Evolutionary conservation across 2,329 filamentous ascomycete genomes (phyloP), one percentile per base, ranked within the genome.

Genomic region (Fusarium lateritium): DNA sequence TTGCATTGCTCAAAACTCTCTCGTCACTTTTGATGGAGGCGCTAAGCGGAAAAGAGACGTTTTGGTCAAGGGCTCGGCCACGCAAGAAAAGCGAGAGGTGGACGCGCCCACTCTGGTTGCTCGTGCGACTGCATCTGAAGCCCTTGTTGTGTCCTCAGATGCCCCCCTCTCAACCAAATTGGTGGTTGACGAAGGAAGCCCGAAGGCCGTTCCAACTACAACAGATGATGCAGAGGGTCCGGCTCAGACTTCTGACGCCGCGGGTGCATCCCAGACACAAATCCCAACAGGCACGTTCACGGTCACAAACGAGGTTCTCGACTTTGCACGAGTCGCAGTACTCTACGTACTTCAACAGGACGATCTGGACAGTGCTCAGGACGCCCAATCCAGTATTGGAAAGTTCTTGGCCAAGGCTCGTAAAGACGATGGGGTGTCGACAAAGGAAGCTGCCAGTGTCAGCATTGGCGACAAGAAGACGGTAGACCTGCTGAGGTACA

Each of bases 1-100:
- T 56, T 99, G 96, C 79, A 88, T 89, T 10, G 89, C 91, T 0
- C 92, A 98, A 77, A 98, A 98, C 74, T 91, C 94, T 0, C 85
- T 99, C 6, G 91, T 98, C 17, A 94, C 92, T 0, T 97, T 98
- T 78, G 88, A 92, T 71, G 91, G 90, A 6, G 79, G 79, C 56
- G 79, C 82, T 3, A 76, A 79, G 6, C 79, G 83, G 31, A 69
- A 75, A 15, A 78, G 78, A 19, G 73, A 70, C 15, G 73, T 68
- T 6, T 63, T 76, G 17, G 65, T 75, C 7, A 72, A 76, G 39
- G 76, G 76, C 8, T 62, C 69, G 8, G 73, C 73, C 14, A 49
- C 69, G 4, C 67, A 69, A 19, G 71, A 67, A 14, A 65, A 69
- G 28, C 47, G 56, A n/a, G 56, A 64, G 40, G 39, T 56, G 9